Base-by-base conservation (phyloP, 179 eudicot species). In the Drosera spatulata region DNA sequence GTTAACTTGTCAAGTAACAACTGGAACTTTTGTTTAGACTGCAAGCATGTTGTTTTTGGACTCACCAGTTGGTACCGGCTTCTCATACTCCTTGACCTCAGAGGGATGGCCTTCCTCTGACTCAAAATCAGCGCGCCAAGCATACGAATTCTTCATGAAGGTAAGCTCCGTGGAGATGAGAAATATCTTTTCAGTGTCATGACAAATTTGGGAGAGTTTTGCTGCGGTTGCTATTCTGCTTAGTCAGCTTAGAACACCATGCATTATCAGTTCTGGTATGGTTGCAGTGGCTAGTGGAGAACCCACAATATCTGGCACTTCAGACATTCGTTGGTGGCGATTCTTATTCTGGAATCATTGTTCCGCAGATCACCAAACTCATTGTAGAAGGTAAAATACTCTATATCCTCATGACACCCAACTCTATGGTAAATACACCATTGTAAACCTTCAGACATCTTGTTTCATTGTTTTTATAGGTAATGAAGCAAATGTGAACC, bases 311-410 rank as follows among this genome's bases (percentile, higher is more conserved):
- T 58, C 77, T 71, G 15, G 63, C 71, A 40, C 77, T 78, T 63
- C 77, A 75, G 38, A 53, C 72, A n/a, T 78, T 37, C 39, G 56
- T 75, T n/a, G 82, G 74, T 53, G 82, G 82, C 11, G 82, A 78
- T 66, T 78, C 72, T 50, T 75, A 78, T 67, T 57, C 82, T 2
- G 82, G 82, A 39, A 75, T 71, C 10, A 56, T 69, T 62, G 77
- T 78, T 39, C 82, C 82, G 15, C 56, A 71, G 49, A 50, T 78
- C 14, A 78, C 79, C 12, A 61, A 74, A 61, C 49, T 74, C n/a
- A 50, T 78, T 2, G 39, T 69, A 53, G 63, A 75, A 66, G 82
- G 82, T 78, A 63, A 22, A 3, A 63, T 55, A n/a, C 4, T 22
- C 38, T 7, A 7, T 15, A 41, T 43, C 56, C 6, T 22, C 13